phyloP scores from a whole-genome alignment of 768 basidiomycete species.

The Cantharellus cinnabarinus region DNA sequence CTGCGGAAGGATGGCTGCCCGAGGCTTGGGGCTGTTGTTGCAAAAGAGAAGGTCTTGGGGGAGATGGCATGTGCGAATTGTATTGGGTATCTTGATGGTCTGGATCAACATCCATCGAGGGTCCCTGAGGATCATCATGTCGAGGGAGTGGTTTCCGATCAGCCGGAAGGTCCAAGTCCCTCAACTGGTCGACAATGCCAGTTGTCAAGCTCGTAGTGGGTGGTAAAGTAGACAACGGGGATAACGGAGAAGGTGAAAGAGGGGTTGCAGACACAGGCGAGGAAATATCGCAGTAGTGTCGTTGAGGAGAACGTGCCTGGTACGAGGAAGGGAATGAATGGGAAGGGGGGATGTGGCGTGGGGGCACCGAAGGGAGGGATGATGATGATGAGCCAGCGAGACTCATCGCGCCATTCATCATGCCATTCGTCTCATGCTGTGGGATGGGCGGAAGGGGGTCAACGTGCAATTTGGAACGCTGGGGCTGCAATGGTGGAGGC shows the following conservation, averaged over 20 bases:
- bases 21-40: background rate
- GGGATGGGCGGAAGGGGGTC: background rate
- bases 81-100: too few species aligned
- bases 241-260: background rate
- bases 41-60: constrained; percentile 7
- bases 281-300: background rate
- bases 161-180: background rate
- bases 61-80: constrained; percentile 11
- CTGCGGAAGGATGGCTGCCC: background rate
- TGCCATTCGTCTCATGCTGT: background rate
- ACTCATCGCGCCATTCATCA: too few species aligned
- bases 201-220: background rate
- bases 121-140: background rate
- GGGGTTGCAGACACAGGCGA: background rate
- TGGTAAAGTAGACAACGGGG: background rate
- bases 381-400: background rate
- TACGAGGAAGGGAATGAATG: background rate
- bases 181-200: background rate
- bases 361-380: background rate
- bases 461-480: background rate
- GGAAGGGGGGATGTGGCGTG: background rate
- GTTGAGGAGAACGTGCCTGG: background rate
- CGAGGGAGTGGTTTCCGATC: background rate
- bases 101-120: constrained; percentile 19
- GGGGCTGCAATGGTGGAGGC: background rate